phyloP scores from a whole-genome alignment of 2,329 filamentous ascomycete genomes.

The Aureobasidium sp. region DNA sequence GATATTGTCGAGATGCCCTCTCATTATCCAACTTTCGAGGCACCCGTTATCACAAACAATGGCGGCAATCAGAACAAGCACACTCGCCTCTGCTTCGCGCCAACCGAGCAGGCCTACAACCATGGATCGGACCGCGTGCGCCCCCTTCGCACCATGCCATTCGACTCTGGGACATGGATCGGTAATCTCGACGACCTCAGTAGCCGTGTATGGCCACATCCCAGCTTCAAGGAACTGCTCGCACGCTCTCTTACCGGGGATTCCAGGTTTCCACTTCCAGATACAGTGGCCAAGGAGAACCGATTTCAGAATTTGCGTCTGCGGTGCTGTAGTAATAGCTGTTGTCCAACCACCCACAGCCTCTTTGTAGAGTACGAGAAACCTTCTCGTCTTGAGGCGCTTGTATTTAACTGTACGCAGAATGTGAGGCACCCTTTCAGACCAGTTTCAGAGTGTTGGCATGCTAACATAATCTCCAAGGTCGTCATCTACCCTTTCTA shows the following conservation, averaged over 20 bases:
- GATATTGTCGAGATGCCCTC: background rate
- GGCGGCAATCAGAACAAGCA: background rate
- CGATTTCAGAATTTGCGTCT: background rate
- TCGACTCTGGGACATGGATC: background rate
- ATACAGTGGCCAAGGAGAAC: background rate
- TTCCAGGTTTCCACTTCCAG: background rate
- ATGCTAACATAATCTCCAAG: background rate
- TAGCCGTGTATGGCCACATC: conserved; percentile 2
- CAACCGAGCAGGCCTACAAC: background rate
- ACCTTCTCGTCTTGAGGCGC: background rate
- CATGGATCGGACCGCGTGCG: background rate
- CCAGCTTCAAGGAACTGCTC: background rate
- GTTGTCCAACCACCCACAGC: background rate
- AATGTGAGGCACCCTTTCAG: background rate
- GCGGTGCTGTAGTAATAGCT: background rate
- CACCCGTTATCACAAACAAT: background rate
- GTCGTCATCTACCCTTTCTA: background rate
- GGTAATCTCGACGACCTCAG: background rate
- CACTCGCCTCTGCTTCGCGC: background rate
- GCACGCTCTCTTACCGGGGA: background rate
- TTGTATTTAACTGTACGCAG: background rate
- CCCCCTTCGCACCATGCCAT: background rate
- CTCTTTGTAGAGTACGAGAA: conserved; percentile 4
- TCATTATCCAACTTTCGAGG: no score
- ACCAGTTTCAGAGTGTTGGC: background rate